Evolutionary conservation across 2,329 filamentous ascomycete species (phyloP), one percentile per base, ranked within the genome.

Genomic region (Diplodia scrobiculata): DNA sequence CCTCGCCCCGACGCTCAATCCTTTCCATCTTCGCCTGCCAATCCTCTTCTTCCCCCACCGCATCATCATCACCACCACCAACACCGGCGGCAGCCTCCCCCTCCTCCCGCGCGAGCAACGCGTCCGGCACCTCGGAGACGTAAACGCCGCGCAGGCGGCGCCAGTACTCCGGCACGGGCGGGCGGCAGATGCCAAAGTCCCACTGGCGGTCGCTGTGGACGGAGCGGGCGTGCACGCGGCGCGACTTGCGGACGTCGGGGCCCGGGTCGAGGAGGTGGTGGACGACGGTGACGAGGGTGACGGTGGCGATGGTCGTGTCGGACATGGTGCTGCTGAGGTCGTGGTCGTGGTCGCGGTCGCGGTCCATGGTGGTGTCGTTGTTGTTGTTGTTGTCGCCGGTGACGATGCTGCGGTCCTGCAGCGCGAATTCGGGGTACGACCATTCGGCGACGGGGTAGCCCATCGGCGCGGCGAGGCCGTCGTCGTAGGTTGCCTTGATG

Each of bases 371-470:
- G 21, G 21, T 21, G 32, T 34, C 2, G 32, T 34, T 11, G 34
- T 36, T 34, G 21, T 1, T 21, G 32, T 34, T 9, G 32, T 34
- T 11, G 34, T 36, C 10, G 34, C 11, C 3, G 1, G 3, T 11
- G 14, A 51, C 17, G 38, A 14, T 10, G 25, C 21, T 27, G 17
- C 38, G 55, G 45, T 63, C 59, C 21, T 14, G 17, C 11, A 38
- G 27, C 4, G 11, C 21, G 32, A 52, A 27, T 11, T 63, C 60
- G 2, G 48, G 48, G 17, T 63, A 63, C 7, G 60, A 48, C 48
- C 48, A 53, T 5, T 38, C 47, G 25, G 60, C 60, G n/a, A 45
- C 21, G 48, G 48, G 45, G 19, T 50, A 29, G 45, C 25, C n/a
- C 11, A n/a, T 29, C 1, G 11, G 21, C 1, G 25, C 19, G 19